A percentile compares a stretch with the other conserved stretches of the same genome.
These are phyloP conservation scores for Nicotiana tomentosiformis DNA, from an alignment of 257 asterid genomes.

Conservation along the genomic window DNA sequence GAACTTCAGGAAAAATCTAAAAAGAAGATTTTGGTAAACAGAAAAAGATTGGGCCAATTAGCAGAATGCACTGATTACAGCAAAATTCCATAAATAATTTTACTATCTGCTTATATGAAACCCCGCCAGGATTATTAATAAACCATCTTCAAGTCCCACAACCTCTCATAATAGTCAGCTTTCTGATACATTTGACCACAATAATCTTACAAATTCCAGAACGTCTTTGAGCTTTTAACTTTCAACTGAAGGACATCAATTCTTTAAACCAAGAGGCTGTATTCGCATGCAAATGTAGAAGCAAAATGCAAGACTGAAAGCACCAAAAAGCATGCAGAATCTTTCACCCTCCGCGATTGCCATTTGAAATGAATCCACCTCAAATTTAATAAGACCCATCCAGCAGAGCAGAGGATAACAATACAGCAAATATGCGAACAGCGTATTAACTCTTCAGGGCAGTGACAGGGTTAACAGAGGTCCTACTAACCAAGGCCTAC, in stretches of 20 bases:
- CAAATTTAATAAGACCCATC: background rate
- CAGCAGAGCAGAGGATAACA: background rate
- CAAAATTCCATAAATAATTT: background rate
- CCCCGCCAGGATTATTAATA: background rate
- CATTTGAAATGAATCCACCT: background rate
- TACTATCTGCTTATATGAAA: background rate
- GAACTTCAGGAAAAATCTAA: slow-evolving; percentile 1
- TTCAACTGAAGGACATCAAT: background rate
- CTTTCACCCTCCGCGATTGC: background rate
- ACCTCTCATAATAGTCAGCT: background rate
- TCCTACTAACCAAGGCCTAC: background rate
- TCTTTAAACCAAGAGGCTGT: background rate
- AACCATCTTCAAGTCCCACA: background rate
- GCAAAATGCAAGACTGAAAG: background rate
- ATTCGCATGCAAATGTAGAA: no score
- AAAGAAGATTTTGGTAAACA: background rate
- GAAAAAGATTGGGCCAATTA: background rate
- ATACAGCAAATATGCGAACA: background rate
- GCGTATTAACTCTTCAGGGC: background rate
- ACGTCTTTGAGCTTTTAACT: background rate
- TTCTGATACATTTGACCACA: background rate
- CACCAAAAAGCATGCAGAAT: slow-evolving; percentile 1
- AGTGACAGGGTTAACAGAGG: background rate
- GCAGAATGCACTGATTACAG: background rate
- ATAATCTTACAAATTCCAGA: background rate